A percentile compares a stretch with the other conserved stretches of the same genome.
Conservation (phyloP, 768 basidiomycete species). For the Mycena filopes region DNA sequence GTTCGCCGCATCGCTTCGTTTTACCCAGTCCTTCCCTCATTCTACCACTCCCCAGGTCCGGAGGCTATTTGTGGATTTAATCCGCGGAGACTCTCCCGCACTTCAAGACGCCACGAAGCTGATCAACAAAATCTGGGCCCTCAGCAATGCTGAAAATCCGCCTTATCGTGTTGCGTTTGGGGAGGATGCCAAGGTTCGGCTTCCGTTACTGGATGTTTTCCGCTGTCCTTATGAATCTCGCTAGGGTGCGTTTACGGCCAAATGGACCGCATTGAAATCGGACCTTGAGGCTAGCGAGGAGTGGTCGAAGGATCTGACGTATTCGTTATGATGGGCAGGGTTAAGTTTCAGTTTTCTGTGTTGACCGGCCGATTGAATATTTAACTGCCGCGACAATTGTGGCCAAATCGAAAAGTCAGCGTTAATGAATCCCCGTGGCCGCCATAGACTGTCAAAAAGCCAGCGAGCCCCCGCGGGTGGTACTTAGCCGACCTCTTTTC, state of each 20-base stretch:
- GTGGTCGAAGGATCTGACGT: conserved; percentile 30
- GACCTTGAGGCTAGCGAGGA: conserved; percentile 31
- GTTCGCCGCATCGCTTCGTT: no score
- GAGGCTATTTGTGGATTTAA: conserved; percentile 4
- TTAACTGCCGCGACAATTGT: no score
- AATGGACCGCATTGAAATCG: conserved; percentile 23
- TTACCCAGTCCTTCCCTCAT: background rate
- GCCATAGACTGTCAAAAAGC: no score
- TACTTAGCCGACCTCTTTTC: no score
- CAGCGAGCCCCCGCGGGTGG: no score
- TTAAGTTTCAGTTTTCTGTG: no score
- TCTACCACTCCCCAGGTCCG: conserved; percentile 13
- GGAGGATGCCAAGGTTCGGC: conserved; percentile 32
- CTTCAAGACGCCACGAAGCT: conserved; percentile 31
- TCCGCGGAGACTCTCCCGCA: conserved; percentile 25
- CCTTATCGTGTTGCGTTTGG: conserved; percentile 33
- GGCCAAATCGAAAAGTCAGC: no score
- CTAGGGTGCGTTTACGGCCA: conserved; percentile 22
- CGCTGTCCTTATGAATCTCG: background rate
- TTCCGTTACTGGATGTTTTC: background rate
- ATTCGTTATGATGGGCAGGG: no score
- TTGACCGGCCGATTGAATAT: no score
- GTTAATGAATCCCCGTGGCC: no score
- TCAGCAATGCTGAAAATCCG: conserved; percentile 29
- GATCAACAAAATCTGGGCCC: conserved; percentile 28